Base-by-base conservation (phyloP, 2,329 filamentous ascomycete genomes). In the Pseudogymnoascus sp. region DNA sequence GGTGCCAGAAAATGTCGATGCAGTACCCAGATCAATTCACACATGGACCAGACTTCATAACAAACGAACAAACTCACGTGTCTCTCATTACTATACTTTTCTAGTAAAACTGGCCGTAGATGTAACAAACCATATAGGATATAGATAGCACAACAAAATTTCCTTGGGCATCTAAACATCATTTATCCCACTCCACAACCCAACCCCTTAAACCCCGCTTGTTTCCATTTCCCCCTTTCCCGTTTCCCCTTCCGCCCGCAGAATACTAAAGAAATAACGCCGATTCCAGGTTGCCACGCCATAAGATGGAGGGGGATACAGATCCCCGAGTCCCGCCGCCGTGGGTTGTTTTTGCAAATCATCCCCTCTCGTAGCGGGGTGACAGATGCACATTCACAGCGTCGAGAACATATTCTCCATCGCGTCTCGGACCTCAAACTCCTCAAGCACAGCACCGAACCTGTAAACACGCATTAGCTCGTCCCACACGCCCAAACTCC, bases 401-500 rank as follows among this genome's bases (percentile, higher is more conserved):
- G 61, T 65, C 43, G 66, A 67, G n/a, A 71, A 67, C 2, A 69
- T 62, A 61, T 64, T 70, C 57, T 70, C 68, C 32, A 73, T 57
- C 22, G 68, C 70, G 65, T 73, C 71, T 12, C 76, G 74, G 38
- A 81, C 74, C 67, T 82, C 79, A 62, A 88, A 89, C 64, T 88
- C 84, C 70, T 89, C 86, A 63, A 89, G 76, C 0, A 88, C 85
- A 32, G 86, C 85, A 30, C 86, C 86, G 67, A 89, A 89, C 5
- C 81, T 83, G 63, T 18, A 41, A 25, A n/a, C 39, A 14, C 12
- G 34, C 12, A 34, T 71, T 41, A 73, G 66, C 61, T 18, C 35
- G 16, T 3, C 18, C 37, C n/a, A 39, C 14, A 47, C 34, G 9
- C 8, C 32, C 18, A 1, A 39, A 1, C n/a, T 12, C 20, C 41